A percentile compares a stretch with the other conserved stretches of the same genome.
These are phyloP conservation scores for Blastobotrys serpentis DNA, from an alignment of 1,139 yeast genomes.

Conservation along the genomic window DNA sequence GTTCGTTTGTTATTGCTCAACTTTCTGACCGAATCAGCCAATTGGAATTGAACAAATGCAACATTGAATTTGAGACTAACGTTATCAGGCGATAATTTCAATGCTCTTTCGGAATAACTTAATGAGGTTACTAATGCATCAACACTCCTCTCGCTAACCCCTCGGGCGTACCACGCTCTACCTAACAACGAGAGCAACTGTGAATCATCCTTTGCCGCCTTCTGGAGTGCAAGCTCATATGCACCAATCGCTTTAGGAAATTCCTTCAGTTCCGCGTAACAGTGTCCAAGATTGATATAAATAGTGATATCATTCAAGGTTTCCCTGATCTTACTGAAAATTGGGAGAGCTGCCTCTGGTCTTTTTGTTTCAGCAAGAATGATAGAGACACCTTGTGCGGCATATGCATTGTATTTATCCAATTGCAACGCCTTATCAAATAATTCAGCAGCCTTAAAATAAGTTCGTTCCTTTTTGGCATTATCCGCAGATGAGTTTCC, in stretches of 20 bases:
- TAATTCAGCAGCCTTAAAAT: conserved; percentile 82
- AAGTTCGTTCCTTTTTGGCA: conserved; percentile 73
- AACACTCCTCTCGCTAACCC: conserved; percentile 62
- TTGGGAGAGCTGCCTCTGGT: conserved; percentile 73
- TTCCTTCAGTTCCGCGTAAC: conserved; percentile 77
- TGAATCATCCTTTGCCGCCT: conserved; percentile 59
- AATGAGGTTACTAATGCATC: conserved; percentile 61
- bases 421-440: conserved; percentile 83
- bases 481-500: conserved; percentile 51
- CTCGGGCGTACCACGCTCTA: conserved; percentile 88
- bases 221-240: conserved; percentile 73
- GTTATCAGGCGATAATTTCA: conserved; percentile 42
- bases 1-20: conserved; percentile 60
- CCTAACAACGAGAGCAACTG: conserved; percentile 73
- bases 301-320: conserved; percentile 82
- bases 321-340: conserved; percentile 86
- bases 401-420: conserved; percentile 86
- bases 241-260: conserved; percentile 84
- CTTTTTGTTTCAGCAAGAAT: conserved; percentile 87
- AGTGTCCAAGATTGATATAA: conserved; percentile 85
- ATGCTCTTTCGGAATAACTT: conserved; percentile 60
- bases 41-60: conserved; percentile 81
- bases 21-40: conserved; percentile 79
- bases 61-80: conserved; percentile 68
- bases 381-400: conserved; percentile 97